These are phyloP conservation scores for Aspergillus tubingensis DNA, from an alignment of 2,329 filamentous ascomycete species.

Conservation along the genomic window DNA sequence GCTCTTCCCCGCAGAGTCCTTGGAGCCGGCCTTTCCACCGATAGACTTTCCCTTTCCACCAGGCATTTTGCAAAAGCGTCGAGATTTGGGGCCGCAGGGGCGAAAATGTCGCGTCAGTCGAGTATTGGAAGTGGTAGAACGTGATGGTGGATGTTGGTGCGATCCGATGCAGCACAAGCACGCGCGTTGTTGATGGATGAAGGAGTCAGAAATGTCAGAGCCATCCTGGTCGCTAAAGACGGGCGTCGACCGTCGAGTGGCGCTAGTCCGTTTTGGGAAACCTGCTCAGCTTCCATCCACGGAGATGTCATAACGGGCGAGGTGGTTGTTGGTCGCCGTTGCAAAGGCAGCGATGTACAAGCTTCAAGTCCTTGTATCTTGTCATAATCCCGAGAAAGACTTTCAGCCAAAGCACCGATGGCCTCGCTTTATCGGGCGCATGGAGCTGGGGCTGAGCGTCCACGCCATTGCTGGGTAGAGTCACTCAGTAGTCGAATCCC, in stretches of 20 bases:
- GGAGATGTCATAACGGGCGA: slow-evolving; percentile 15
- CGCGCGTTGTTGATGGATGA: slow-evolving; percentile 48
- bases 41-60: slow-evolving; percentile 93
- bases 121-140: slow-evolving; percentile 22
- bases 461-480: slow-evolving; percentile 12
- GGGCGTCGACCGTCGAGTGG: slow-evolving; percentile 25
- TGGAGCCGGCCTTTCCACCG: slow-evolving; percentile 88
- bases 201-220: slow-evolving; percentile 44
- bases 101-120: slow-evolving; percentile 30
- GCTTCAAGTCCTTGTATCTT: neutral
- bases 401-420: neutral
- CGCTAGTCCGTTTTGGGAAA: slow-evolving; percentile 42
- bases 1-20: slow-evolving; percentile 80
- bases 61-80: slow-evolving; percentile 57
- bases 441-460: neutral
- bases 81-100: slow-evolving; percentile 29
- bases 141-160: slow-evolving; percentile 31
- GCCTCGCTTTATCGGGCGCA: neutral
- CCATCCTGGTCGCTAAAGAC: slow-evolving; percentile 41
- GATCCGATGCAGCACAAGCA: slow-evolving; percentile 31
- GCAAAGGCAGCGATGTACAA: neutral
- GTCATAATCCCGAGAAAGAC: neutral
- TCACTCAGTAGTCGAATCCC: slow-evolving; percentile 10
- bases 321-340: neutral
- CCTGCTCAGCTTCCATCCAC: slow-evolving; percentile 22